Conservation (phyloP, 495 filamentous ascomycete genomes). For the Penicillium egyptiacum region DNA sequence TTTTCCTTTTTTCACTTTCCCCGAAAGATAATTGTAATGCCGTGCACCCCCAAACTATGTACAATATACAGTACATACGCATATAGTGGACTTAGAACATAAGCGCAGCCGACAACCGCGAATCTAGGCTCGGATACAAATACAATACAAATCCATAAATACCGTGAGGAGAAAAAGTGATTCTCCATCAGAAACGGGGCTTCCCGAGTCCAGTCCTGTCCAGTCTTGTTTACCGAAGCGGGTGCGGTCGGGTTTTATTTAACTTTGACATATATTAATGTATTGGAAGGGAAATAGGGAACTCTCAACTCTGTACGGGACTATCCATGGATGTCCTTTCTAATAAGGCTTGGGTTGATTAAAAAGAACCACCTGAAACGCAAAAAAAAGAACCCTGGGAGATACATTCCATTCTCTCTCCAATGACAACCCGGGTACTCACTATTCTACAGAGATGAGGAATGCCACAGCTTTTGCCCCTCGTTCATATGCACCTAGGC, state of each 20-base stretch:
- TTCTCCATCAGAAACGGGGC: slow-evolving; percentile 17
- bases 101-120: not conserved
- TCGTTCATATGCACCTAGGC: slow-evolving; percentile 16
- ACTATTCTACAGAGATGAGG: not conserved
- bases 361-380: slow-evolving; percentile 11
- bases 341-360: not conserved
- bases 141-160: not conserved
- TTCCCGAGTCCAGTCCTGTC: slow-evolving; percentile 21
- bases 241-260: slow-evolving; percentile 6
- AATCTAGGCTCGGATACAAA: too few species aligned
- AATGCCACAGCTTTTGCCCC: slow-evolving; percentile 16
- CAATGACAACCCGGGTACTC: slow-evolving; percentile 1
- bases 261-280: not conserved
- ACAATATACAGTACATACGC: too few species aligned
- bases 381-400: not conserved
- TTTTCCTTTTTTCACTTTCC: not conserved
- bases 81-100: too few species aligned
- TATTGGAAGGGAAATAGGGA: not conserved
- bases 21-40: not conserved
- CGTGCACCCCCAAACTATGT: too few species aligned
- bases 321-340: too few species aligned
- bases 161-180: slow-evolving; percentile 17
- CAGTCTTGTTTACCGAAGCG: slow-evolving; percentile 6
- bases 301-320: not conserved
- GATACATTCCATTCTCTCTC: not conserved